Conservation (phyloP, 441 rosid genomes). For the Manihot esculenta region DNA sequence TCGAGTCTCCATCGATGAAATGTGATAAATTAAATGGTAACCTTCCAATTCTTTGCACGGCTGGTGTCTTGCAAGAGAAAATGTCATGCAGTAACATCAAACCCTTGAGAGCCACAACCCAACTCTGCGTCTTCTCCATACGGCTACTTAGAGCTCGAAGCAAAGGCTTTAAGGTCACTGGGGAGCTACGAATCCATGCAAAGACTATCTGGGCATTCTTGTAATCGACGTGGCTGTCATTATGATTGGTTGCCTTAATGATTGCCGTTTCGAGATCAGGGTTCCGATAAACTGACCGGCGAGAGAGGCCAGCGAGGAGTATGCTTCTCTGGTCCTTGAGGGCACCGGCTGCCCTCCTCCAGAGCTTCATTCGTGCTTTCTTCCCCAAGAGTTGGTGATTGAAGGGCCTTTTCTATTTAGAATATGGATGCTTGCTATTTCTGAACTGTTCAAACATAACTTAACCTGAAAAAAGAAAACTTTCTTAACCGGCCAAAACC, state of each 20-base stretch:
- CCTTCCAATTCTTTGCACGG: conserved; percentile 45
- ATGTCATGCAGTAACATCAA: conserved; percentile 74
- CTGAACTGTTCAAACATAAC: too few species aligned
- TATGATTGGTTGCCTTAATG: conserved; percentile 77
- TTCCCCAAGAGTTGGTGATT: too few species aligned
- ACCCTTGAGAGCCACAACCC: conserved; percentile 78
- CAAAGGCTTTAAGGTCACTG: conserved; percentile 53
- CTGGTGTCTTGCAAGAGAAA: conserved; percentile 47
- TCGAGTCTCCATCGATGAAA: conserved; percentile 50
- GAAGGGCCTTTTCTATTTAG: neutral
- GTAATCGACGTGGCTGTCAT: conserved; percentile 55
- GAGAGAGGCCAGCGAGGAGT: conserved; percentile 33
- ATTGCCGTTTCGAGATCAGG: conserved; percentile 61
- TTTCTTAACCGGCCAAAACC: too few species aligned
- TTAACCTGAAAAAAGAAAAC: too few species aligned
- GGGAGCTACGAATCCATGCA: conserved; percentile 59
- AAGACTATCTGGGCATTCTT: conserved; percentile 60
- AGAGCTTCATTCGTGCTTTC: conserved; percentile 56
- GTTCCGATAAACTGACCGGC: conserved; percentile 33
- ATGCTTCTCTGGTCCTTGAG: conserved; percentile 72
- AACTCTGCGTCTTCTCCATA: conserved; percentile 52
- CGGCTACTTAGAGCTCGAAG: conserved; percentile 44
- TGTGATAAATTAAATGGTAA: conserved; percentile 67
- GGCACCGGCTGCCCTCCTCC: conserved; percentile 66
- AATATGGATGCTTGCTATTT: neutral